phyloP scores from a whole-genome alignment of 2,329 filamentous ascomycete species.

The Epichloe glyceriae region DNA sequence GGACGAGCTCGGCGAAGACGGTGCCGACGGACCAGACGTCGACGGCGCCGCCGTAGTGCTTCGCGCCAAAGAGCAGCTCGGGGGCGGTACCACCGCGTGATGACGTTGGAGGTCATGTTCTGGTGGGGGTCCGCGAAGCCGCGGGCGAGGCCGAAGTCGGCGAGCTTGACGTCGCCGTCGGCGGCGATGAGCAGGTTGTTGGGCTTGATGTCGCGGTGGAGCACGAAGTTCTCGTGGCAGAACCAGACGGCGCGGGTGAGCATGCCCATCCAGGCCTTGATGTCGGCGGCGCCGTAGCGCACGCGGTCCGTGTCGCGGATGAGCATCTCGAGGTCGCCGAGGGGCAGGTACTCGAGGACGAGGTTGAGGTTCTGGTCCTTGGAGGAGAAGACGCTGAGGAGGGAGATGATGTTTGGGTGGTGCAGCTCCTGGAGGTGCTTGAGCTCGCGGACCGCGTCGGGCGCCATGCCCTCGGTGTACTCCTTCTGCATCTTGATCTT shows the following conservation, averaged over 20 bases:
- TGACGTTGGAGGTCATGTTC: slow-evolving; percentile 86
- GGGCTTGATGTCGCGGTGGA: slow-evolving; percentile 97
- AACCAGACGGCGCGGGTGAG: slow-evolving; percentile 87
- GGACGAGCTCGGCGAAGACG: slow-evolving; percentile 83
- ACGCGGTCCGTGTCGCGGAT: slow-evolving; percentile 72
- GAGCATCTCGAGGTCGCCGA: slow-evolving; percentile 90
- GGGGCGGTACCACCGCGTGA: slow-evolving; percentile 96
- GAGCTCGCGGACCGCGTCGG: slow-evolving; percentile 91
- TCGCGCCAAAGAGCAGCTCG: slow-evolving; percentile 82
- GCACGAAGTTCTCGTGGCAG: slow-evolving; percentile 85
- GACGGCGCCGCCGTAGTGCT: slow-evolving; percentile 79
- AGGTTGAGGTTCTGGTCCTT: slow-evolving; percentile 95
- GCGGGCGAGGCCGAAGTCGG: slow-evolving; percentile 91
- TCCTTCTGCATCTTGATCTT: slow-evolving; percentile 82
- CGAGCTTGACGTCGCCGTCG: slow-evolving; percentile 86
- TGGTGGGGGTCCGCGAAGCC: slow-evolving; percentile 79
- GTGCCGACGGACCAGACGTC: slow-evolving; percentile 91
- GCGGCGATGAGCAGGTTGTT: slow-evolving; percentile 94
- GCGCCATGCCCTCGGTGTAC: slow-evolving; percentile 81
- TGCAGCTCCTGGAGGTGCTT: slow-evolving; percentile 88
- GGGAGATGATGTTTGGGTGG: slow-evolving; percentile 89
- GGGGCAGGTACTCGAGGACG: slow-evolving; percentile 83
- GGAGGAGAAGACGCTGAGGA: slow-evolving; percentile 86
- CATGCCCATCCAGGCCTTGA: slow-evolving; percentile 99
- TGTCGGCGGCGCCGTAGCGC: slow-evolving; percentile 74